These are phyloP conservation scores for Cyclotella kingstonii DNA, from an alignment of 108 stramenopile genomes.

Conservation along the genomic window DNA sequence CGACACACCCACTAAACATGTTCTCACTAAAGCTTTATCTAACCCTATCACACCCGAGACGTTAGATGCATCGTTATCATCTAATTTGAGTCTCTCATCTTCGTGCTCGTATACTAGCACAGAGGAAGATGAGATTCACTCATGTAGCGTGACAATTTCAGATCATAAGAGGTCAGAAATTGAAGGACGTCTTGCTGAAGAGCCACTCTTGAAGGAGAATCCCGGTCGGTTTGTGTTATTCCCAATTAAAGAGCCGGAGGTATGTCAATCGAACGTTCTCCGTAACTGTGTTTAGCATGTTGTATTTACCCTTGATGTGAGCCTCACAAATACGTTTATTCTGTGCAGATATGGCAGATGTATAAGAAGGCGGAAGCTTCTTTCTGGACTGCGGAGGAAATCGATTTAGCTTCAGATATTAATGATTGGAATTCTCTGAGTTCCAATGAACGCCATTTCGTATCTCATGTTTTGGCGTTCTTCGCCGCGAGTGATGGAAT, in stretches of 20 bases:
- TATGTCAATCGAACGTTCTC: no score
- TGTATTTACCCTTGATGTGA: neutral
- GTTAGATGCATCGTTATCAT: constrained; percentile 7
- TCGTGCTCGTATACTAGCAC: neutral
- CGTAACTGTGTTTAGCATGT: no score
- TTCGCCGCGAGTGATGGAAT: constrained; percentile 99
- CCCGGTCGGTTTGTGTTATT: constrained; percentile 97
- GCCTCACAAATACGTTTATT: neutral
- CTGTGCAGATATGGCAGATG: constrained; percentile 84
- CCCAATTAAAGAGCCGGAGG: constrained; percentile 96
- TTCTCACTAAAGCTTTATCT: neutral
- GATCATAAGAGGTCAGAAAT: constrained; percentile 72
- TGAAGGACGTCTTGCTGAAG: constrained; percentile 47
- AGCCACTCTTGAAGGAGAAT: constrained; percentile 80
- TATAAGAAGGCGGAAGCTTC: constrained; percentile 99
- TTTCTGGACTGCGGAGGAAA: constrained; percentile 99
- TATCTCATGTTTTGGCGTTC: constrained; percentile 98
- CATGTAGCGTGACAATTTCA: constrained; percentile 35
- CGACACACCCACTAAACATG: constrained; percentile 25
- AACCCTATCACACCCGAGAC: constrained; percentile 18
- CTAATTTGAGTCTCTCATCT: constrained; percentile 19
- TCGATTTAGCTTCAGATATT: constrained; percentile 94
- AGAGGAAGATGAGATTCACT: neutral
- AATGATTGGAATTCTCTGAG: constrained; percentile 94
- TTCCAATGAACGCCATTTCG: constrained; percentile 96